Evolutionary conservation across 2,329 filamentous ascomycete genomes (phyloP), one percentile per base, ranked within the genome.

Genomic region (Hypoxylon sp.): DNA sequence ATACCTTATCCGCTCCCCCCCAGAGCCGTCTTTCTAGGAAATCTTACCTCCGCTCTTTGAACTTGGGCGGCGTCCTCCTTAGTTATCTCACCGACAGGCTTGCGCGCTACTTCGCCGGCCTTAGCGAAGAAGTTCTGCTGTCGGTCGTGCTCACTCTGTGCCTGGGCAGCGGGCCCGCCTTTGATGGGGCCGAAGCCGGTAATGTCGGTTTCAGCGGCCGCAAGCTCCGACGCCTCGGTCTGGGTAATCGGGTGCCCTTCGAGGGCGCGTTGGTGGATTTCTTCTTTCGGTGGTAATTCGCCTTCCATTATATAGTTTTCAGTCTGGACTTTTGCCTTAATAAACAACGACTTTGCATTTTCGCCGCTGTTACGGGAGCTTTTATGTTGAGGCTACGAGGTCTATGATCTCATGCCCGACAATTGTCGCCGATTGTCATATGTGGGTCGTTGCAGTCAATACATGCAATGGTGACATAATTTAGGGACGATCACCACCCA

Each of bases 101-200:
- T 79, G 7, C 75, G 65, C 2, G 74, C 73, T 3, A 79, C 63
- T 6, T 77, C 75, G 25, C 75, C 73, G 1, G 77, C 75, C 45
- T 72, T 74, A 10, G 67, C 72, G 17, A 76, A 46, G 60, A 79
- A 79, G 65, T 78, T 78, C 59, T 77, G 73, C 64, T 79, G 77
- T 52, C 71, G 75, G 67, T 77, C 76, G 60, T 79, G 75, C 61
- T 77, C 61, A 65, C 76, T 77, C 66, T 80, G 78, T 0, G 77
- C 77, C 3, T 72, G 76, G 3, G 77, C 76, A 1, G 78, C 77
- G 1, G 74, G 63, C 1, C 78, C 78, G 49, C 76, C 77, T 49
- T 77, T 77, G 60, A 79, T 73, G 28, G 75, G 73, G 0, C 75
- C 77, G 50, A 70, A 68, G 11, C 75, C 75, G n/a, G 76, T 78